A percentile compares a stretch with the other conserved stretches of the same genome.
Conservation (phyloP, 108 stramenopile genomes). For the Cyclotella atomus region DNA sequence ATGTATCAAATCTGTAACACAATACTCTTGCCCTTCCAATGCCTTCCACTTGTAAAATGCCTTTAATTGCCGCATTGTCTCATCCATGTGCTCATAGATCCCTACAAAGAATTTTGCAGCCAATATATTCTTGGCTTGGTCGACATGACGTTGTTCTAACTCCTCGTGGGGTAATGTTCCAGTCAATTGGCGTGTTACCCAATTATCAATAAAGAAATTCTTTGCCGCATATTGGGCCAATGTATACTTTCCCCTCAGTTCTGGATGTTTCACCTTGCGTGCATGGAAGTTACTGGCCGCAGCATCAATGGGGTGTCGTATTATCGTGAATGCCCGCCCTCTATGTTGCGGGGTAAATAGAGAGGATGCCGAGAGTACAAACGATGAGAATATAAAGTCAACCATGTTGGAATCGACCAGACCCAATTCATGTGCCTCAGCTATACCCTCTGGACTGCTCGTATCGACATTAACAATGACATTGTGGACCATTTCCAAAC, state of each 20-base stretch:
- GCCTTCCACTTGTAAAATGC: constrained; percentile 25
- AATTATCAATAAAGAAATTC: constrained; percentile 20
- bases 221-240: constrained; percentile 15
- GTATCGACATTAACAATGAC: constrained; percentile 25
- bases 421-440: constrained; percentile 10
- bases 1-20: constrained; percentile 13
- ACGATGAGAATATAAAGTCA: constrained; percentile 36
- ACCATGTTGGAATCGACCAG: constrained; percentile 26
- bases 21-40: constrained; percentile 8
- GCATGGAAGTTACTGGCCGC: constrained; percentile 26
- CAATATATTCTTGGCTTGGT: constrained; percentile 24
- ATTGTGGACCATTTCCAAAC: constrained; percentile 10
- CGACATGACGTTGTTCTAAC: constrained; percentile 1
- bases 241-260: constrained; percentile 5
- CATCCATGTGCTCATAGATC: constrained; percentile 23
- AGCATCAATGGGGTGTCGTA: constrained; percentile 49
- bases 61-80: constrained; percentile 24
- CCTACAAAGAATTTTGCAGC: constrained; percentile 26
- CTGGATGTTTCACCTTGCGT: constrained; percentile 5
- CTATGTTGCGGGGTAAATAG: constrained; percentile 36
- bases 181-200: constrained; percentile 10
- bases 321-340: constrained; percentile 39
- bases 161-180: constrained; percentile 9
- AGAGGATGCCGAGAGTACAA: constrained; percentile 28
- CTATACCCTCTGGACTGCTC: constrained; percentile 11